A percentile compares a stretch with the other conserved stretches of the same genome.
phyloP scores from a whole-genome alignment of 2,329 filamentous ascomycete species.

The Xylaria multiplex region DNA sequence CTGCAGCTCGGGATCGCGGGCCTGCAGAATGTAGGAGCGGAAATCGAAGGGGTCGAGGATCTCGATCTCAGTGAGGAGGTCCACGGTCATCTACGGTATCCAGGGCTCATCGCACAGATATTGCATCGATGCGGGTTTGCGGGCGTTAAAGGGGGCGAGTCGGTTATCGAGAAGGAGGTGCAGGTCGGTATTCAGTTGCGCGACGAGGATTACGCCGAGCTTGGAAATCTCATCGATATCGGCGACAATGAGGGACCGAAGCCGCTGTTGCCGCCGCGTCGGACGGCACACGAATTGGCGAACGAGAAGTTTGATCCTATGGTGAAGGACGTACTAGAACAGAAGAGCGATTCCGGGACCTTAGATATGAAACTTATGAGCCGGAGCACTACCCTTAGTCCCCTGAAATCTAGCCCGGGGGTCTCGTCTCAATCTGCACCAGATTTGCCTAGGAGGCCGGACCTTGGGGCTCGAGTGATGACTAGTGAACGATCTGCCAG shows the following conservation, averaged over 20 bases:
- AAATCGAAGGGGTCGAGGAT: conserved; percentile 72
- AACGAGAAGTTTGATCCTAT: conserved; percentile 46
- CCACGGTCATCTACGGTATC: conserved; percentile 63
- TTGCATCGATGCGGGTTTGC: conserved; percentile 63
- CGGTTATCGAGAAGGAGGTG: conserved; percentile 60
- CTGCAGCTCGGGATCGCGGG: conserved; percentile 86
- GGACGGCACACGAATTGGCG: conserved; percentile 34
- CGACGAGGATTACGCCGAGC: conserved; percentile 47
- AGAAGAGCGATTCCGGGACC: conserved; percentile 41
- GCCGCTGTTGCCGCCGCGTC: conserved; percentile 37
- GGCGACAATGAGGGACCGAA: conserved; percentile 48
- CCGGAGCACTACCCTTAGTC: neutral
- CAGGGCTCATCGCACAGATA: conserved; percentile 61
- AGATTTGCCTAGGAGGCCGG: neutral
- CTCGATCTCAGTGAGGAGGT: conserved; percentile 64
- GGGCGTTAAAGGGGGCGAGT: conserved; percentile 55
- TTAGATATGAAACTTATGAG: conserved; percentile 36
- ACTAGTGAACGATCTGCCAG: neutral
- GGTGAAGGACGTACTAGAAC: conserved; percentile 43
- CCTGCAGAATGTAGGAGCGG: conserved; percentile 73
- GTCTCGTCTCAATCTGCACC: neutral
- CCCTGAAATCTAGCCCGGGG: conserved; percentile 13
- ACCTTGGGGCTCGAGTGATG: neutral
- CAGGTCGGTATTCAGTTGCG: conserved; percentile 49
- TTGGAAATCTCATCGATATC: conserved; percentile 55